Evolutionary conservation across 225 moss, liverwort and hornwort species (phyloP).

Genomic region (Straminergon stramineum): DNA sequence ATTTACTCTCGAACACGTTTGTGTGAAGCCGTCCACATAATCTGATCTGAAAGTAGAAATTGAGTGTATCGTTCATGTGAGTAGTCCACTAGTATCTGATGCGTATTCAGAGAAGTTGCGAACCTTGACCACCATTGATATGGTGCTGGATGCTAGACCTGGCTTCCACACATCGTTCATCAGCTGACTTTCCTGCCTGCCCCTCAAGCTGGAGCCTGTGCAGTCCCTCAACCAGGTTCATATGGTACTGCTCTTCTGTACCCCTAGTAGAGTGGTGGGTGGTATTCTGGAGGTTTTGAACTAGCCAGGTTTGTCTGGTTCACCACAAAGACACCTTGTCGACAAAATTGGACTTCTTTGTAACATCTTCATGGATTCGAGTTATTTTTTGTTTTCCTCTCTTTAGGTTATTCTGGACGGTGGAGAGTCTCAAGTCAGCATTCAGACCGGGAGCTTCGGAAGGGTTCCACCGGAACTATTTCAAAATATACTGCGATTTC

Average conservation of each 20-base stretch:
- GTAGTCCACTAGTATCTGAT: conserved; percentile 24
- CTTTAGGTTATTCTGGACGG: conserved; percentile 18
- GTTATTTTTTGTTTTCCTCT: neutral
- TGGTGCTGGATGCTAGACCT: conserved; percentile 85
- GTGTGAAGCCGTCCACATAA: neutral
- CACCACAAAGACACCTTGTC: neutral
- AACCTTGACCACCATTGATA: conserved; percentile 56
- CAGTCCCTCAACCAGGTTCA: conserved; percentile 71
- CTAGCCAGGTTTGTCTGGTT: conserved; percentile 25
- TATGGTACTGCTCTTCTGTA: conserved; percentile 56
- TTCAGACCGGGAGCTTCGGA: conserved; percentile 70
- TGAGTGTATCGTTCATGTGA: conserved; percentile 25
- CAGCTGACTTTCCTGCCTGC: conserved; percentile 63
- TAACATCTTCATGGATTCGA: conserved; percentile 15
- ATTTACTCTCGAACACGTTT: neutral
- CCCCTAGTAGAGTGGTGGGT: conserved; percentile 43
- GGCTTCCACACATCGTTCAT: conserved; percentile 57
- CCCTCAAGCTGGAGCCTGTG: conserved; percentile 59
- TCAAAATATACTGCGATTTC: conserved; percentile 83
- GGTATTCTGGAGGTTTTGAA: conserved; percentile 25
- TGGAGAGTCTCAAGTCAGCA: conserved; percentile 25
- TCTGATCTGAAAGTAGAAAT: conserved; percentile 14
- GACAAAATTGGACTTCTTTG: conserved; percentile 13
- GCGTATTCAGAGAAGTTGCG: conserved; percentile 23
- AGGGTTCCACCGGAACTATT: conserved; percentile 87